Conservation (phyloP, 2,329 filamentous ascomycete species). For the Talaromyces sp. region DNA sequence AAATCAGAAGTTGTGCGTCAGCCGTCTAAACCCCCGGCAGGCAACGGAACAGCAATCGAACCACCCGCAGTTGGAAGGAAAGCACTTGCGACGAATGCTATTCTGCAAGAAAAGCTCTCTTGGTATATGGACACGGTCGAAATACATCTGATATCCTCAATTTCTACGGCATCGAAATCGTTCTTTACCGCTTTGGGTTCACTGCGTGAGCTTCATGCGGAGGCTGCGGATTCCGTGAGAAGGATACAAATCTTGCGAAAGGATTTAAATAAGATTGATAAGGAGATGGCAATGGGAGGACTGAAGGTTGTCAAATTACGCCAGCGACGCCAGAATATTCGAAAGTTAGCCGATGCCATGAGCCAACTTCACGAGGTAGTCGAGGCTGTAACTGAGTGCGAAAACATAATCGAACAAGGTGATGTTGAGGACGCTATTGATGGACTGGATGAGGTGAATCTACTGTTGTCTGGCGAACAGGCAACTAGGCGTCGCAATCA, state of each 20-base stretch:
- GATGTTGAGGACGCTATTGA: conserved; percentile 77
- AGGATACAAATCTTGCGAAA: conserved; percentile 78
- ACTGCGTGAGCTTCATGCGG: conserved; percentile 82
- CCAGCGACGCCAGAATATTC: conserved; percentile 77
- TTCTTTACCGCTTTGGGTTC: conserved; percentile 95
- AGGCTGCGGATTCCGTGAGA: conserved; percentile 85
- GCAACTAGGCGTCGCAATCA: conserved; percentile 32
- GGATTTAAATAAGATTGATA: conserved; percentile 77
- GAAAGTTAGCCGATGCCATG: conserved; percentile 77
- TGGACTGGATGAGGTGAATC: conserved; percentile 74
- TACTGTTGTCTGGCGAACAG: conserved; percentile 73
- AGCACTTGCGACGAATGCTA: conserved; percentile 90
- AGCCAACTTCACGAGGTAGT: conserved; percentile 79
- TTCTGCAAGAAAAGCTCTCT: conserved; percentile 94
- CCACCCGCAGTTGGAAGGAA: conserved; percentile 65
- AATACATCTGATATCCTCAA: conserved; percentile 92
- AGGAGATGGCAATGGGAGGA: conserved; percentile 81
- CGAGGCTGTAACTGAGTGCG: conserved; percentile 70
- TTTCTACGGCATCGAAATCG: conserved; percentile 90
- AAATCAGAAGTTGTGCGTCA: conserved; percentile 89
- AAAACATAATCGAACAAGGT: conserved; percentile 78
- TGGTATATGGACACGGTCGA: conserved; percentile 99
- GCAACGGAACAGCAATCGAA: conserved; percentile 59
- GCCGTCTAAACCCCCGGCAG: conserved; percentile 51
- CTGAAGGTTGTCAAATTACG: conserved; percentile 82